Conservation (phyloP, 768 basidiomycete genomes). For the Crucibulum laeve region DNA sequence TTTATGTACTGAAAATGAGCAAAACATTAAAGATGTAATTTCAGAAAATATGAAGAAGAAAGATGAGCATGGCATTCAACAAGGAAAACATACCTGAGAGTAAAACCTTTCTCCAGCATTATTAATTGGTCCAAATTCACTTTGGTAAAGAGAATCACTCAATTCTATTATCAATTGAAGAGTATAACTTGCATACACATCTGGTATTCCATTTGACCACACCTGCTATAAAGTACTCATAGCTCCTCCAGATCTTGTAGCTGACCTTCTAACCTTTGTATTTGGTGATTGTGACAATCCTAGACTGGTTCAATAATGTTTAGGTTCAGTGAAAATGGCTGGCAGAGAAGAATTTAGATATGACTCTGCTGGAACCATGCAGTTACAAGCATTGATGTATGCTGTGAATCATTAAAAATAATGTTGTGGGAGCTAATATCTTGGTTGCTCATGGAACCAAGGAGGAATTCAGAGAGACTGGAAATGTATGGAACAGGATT, state of each 20-base stretch:
- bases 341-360: constrained; percentile 20
- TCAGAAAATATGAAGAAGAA: background rate
- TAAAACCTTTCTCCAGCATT: constrained; percentile 1
- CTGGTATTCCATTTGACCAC: constrained; percentile 15
- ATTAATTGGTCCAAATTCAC: constrained; percentile 20
- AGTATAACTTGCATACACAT: constrained; percentile 9
- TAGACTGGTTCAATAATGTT: constrained; percentile 28
- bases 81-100: background rate
- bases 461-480: no score
- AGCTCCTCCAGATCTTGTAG: constrained; percentile 13
- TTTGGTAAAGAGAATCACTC: constrained; percentile 14
- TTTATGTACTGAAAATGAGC: no score
- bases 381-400: constrained; percentile 19
- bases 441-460: constrained; percentile 16
- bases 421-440: constrained; percentile 5
- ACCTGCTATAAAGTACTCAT: constrained; percentile 21
- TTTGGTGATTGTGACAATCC: constrained; percentile 10
- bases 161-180: constrained; percentile 12
- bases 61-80: background rate
- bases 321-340: constrained; percentile 23
- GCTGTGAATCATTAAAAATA: constrained; percentile 29
- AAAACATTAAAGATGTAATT: no score
- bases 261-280: background rate
- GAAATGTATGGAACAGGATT: no score
- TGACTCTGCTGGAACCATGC: constrained; percentile 21